Conservation (phyloP, 495 filamentous ascomycete genomes). For the Stereocaulon alpinum region DNA sequence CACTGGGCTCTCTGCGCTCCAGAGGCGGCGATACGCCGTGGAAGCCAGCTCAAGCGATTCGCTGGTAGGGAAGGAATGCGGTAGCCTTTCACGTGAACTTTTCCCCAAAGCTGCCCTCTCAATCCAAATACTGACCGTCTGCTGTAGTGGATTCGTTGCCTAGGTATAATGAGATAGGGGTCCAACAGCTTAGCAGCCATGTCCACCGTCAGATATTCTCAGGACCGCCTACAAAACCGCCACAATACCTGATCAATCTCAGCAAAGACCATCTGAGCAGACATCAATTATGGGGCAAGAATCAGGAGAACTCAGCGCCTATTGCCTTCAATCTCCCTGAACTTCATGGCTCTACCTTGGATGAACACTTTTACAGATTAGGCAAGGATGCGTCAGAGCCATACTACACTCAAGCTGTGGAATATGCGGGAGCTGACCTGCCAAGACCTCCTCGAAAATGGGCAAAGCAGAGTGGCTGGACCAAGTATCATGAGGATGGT, state of each 20-base stretch:
- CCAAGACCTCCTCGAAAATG: slow-evolving; percentile 73
- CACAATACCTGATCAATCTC: slow-evolving; percentile 62
- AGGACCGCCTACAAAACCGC: slow-evolving; percentile 43
- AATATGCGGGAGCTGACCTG: slow-evolving; percentile 53
- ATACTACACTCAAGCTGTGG: slow-evolving; percentile 65
- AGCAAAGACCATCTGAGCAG: slow-evolving; percentile 73
- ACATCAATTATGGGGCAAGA: slow-evolving; percentile 87
- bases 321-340: slow-evolving; percentile 77
- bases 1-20: slow-evolving; percentile 18
- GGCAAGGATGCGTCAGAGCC: slow-evolving; percentile 83
- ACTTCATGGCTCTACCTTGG: slow-evolving; percentile 69
- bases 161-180: slow-evolving; percentile 83
- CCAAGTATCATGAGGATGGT: slow-evolving; percentile 74
- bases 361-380: slow-evolving; percentile 91
- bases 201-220: slow-evolving; percentile 78
- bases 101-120: neutral
- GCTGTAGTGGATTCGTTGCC: slow-evolving; percentile 44
- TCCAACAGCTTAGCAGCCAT: slow-evolving; percentile 80
- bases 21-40: slow-evolving; percentile 23
- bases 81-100: slow-evolving; percentile 32
- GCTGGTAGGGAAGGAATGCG: slow-evolving; percentile 12
- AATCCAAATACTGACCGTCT: slow-evolving; percentile 4
- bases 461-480: slow-evolving; percentile 80
- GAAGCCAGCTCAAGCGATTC: slow-evolving; percentile 25
- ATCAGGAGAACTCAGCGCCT: slow-evolving; percentile 59